Percentiles rank a stretch among this genome's conserved stretches.
These are phyloP conservation scores for Fusarium dimerum DNA, from an alignment of 2,329 filamentous ascomycete genomes.

Conservation along the genomic window DNA sequence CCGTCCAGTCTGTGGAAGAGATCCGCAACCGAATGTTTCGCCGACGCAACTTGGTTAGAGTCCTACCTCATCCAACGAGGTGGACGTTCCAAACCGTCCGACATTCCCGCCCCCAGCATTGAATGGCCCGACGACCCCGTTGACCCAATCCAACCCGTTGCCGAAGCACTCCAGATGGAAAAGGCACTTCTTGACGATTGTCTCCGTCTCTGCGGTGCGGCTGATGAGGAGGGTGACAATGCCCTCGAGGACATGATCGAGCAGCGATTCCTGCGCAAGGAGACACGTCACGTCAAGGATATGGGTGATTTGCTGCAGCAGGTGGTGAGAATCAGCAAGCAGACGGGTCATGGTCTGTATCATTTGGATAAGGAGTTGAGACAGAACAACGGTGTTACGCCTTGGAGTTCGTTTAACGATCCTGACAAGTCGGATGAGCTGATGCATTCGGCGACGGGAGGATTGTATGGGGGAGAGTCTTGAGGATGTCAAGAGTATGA, in stretches of 20 bases:
- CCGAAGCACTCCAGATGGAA: constrained; percentile 1
- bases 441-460: not conserved
- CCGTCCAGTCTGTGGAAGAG: constrained; percentile 3
- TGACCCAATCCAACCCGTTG: constrained; percentile 3
- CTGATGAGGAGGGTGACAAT: constrained; percentile 1
- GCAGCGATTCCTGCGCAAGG: constrained; percentile 7
- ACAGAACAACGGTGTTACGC: constrained; percentile 2
- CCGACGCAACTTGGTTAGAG: constrained; percentile 8
- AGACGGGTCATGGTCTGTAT: constrained; percentile 5
- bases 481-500: not conserved
- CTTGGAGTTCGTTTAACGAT: constrained; percentile 5
- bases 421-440: constrained; percentile 7
- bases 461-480: not conserved
- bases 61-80: constrained; percentile 7
- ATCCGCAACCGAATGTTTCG: constrained; percentile 3
- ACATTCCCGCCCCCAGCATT: constrained; percentile 4
- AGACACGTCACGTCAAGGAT: constrained; percentile 8
- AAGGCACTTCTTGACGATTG: constrained; percentile 3
- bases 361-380: constrained; percentile 8
- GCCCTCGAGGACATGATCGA: constrained; percentile 8
- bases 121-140: constrained; percentile 7
- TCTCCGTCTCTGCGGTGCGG: not conserved
- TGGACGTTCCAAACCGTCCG: constrained; percentile 1
- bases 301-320: constrained; percentile 6
- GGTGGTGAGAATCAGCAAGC: constrained; percentile 6